Base-by-base conservation (phyloP, 495 filamentous ascomycete species). In the Echria macrotheca region DNA sequence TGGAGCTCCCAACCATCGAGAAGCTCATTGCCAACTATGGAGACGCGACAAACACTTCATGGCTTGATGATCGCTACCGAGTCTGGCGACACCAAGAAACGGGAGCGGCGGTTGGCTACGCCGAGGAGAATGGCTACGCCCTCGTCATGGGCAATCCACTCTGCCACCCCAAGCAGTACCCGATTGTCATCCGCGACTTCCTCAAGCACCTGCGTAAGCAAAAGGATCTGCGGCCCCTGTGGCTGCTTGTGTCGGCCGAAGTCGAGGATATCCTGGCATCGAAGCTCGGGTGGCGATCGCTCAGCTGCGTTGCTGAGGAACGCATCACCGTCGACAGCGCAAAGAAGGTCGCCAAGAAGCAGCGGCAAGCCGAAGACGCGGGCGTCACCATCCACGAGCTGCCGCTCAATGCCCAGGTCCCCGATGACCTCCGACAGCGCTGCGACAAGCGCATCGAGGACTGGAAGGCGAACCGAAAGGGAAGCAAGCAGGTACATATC, bases 21-120 rank as follows among this genome's bases (percentile, higher is more conserved):
- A 82, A 91, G 51, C 78, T 93, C 38, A 83, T 93, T 58, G 86
- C 84, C 51, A 95, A 93, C 66, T 95, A 95, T 52, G 89, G 88
- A 40, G 88, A 93, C 61, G 86, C 88, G 12, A 86, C 87, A 11
- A 89, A 91, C 52, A 95, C 87, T 0, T 87, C 87, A 1, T 95
- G 86, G 85, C 78, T 86, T 15, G 89, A 95, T 62, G 82, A 86
- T 5, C 80, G 86, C 11, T 91, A 85, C 60, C 79, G 83, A 58
- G 81, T 93, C 52, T 95, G 85, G 85, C 84, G 88, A 4, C 84
- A 93, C 55, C 69, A 75, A 33, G 62, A 65, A 4, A 91, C 87
- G 1, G 89, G 88, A 36, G 88, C 88, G 5, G 88, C 88, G 0
- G 74, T 91, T 32, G 81, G 86, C 12, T 95, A 84, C 52, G 83